Evolutionary conservation across 2,329 filamentous ascomycete species (phyloP), one percentile per base, ranked within the genome.

Genomic region (Fusarium longipes): DNA sequence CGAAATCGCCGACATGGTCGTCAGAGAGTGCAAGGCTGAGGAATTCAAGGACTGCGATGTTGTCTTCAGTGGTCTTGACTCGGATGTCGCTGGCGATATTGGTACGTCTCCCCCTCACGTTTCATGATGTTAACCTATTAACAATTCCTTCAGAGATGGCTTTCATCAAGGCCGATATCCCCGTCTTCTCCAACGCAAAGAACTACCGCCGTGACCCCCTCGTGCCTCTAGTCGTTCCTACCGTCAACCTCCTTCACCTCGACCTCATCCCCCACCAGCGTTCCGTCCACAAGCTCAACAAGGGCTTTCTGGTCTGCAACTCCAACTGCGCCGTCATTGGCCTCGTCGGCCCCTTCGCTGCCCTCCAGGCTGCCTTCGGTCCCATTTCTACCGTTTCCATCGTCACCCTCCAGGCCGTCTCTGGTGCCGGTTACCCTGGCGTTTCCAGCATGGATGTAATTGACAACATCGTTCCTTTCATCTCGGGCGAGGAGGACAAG

Each of bases 311-410:
- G 35, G 93, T 97, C 63, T 98, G 95, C 86, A 98, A 98, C 83
- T 97, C 93, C 69, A 98, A 98, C 83, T 99, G 96, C 82, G 95
- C 95, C 57, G 95, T 97, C 75, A 97, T 98, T 74, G 95, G 95
- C 45, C 88, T 98, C 59, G 95, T 97, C 63, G 96, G 97, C 67
- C 96, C 96, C 24, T 95, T 97, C 76, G 93, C 93, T 12, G 95
- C 95, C 17, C 87, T 98, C 33, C 92, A 97, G 78, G 87, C 90
- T 51, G 89, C 87, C 73, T 97, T 98, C 74, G 96, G 95, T 42
- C 89, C 90, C 73, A 91, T 97, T 70, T 91, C 92, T 64, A 79
- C 81, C 71, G 88, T 89, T 72, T 88, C 84, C 70, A 92, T 98
- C 51, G 93, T 97, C 72, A 98, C 96, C 40, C 89, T 97, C 86